These are phyloP conservation scores for Xylariales sp. DNA, from an alignment of 2,329 filamentous ascomycete species.

Conservation along the genomic window DNA sequence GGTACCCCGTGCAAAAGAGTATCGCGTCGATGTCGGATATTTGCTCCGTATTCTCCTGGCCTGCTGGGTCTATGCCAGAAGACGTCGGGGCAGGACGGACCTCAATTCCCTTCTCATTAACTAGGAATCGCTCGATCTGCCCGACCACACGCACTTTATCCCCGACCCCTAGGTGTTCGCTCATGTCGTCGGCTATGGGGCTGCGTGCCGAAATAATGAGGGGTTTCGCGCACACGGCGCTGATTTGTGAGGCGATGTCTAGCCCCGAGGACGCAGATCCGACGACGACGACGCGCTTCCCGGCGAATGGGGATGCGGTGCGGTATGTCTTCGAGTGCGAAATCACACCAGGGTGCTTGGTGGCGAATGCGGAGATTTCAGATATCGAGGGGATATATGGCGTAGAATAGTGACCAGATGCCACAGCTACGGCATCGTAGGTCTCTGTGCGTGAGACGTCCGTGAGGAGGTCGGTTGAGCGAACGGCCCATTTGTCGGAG, in stretches of 20 bases:
- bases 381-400: constrained; percentile 72
- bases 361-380: constrained; percentile 70
- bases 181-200: constrained; percentile 58
- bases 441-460: constrained; percentile 54
- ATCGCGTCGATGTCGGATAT: constrained; percentile 79
- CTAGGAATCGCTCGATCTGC: constrained; percentile 68
- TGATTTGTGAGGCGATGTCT: constrained; percentile 85
- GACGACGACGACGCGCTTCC: constrained; percentile 83
- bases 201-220: constrained; percentile 73
- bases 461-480: constrained; percentile 62
- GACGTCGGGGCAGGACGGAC: constrained; percentile 68
- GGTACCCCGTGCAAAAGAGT: constrained; percentile 90
- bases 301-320: constrained; percentile 68
- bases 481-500: constrained; percentile 70
- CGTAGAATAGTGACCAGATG: constrained; percentile 79
- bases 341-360: constrained; percentile 68
- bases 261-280: constrained; percentile 87
- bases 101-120: constrained; percentile 67
- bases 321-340: constrained; percentile 86
- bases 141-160: constrained; percentile 61
- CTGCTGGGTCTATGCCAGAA: constrained; percentile 38
- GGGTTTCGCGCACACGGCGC: constrained; percentile 65
- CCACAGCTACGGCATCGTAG: constrained; percentile 81
- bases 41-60: constrained; percentile 66
- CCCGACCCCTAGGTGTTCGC: constrained; percentile 54